These are phyloP conservation scores for Starmerella ratchasimensis DNA, from an alignment of 805 yeast species.

Conservation along the genomic window DNA sequence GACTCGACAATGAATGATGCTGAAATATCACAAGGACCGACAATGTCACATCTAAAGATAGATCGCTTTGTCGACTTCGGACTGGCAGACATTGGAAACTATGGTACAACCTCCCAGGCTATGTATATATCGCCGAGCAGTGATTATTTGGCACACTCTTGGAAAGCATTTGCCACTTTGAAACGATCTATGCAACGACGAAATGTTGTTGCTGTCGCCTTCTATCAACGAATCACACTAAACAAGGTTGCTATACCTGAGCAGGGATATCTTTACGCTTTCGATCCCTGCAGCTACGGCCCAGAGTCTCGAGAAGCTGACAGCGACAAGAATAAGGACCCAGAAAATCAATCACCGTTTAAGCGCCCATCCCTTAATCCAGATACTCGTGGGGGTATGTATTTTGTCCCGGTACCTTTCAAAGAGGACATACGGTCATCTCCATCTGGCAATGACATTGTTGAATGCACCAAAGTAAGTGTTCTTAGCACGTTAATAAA, in stretches of 20 bases:
- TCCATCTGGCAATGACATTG: conserved; percentile 31
- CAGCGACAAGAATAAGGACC: background rate
- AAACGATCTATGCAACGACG: conserved; percentile 44
- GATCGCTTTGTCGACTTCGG: conserved; percentile 32
- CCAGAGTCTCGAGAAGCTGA: background rate
- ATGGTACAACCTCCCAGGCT: conserved; percentile 39
- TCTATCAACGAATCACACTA: background rate
- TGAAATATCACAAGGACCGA: conserved; percentile 22
- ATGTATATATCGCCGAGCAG: conserved; percentile 57
- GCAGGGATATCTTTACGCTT: conserved; percentile 9
- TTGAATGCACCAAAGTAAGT: background rate
- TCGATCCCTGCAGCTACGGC: conserved; percentile 1
- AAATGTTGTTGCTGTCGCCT: conserved; percentile 40
- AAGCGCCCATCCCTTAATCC: conserved; percentile 3
- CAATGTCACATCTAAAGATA: conserved; percentile 26
- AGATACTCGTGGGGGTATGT: conserved; percentile 43
- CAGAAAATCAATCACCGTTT: no score
- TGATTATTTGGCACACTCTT: conserved; percentile 46
- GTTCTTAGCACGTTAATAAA: conserved; percentile 16
- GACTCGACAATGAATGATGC: background rate
- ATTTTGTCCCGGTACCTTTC: conserved; percentile 55
- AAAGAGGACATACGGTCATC: conserved; percentile 57
- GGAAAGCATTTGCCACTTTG: conserved; percentile 51
- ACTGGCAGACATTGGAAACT: conserved; percentile 19
- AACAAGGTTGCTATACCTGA: conserved; percentile 28